These are phyloP conservation scores for Brassica juncea DNA, from an alignment of 345 rosid species.

Conservation along the genomic window DNA sequence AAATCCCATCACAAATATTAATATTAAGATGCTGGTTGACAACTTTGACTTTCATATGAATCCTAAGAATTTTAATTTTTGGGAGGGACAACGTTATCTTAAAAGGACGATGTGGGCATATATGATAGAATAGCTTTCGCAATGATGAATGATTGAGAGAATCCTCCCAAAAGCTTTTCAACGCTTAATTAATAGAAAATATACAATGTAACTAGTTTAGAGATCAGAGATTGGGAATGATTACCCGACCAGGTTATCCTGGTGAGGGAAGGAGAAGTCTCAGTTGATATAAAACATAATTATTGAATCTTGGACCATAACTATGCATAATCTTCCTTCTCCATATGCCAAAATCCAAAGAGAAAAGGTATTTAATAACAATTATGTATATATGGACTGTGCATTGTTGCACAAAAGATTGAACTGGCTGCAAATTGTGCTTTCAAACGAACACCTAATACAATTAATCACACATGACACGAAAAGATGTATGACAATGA, in stretches of 20 bases:
- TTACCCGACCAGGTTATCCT: background rate
- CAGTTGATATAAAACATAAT: background rate
- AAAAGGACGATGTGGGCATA: background rate
- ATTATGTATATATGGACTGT: background rate
- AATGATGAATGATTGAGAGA: background rate
- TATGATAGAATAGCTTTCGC: background rate
- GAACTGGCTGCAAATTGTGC: background rate
- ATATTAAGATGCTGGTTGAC: background rate
- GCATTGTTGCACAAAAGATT: background rate
- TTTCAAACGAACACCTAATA: background rate
- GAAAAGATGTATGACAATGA: background rate
- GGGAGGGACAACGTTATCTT: background rate
- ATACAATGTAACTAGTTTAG: background rate
- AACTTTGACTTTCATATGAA: background rate
- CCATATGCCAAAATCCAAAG: background rate
- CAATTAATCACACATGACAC: background rate
- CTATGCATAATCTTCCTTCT: background rate
- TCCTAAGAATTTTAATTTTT: background rate
- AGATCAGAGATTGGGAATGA: background rate
- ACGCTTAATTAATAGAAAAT: background rate
- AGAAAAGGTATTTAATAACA: background rate
- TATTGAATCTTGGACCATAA: background rate
- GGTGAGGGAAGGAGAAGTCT: background rate
- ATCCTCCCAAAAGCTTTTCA: background rate
- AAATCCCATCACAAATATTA: background rate